Evolutionary conservation across 1,284 basidiomycete genomes (phyloP).

Genomic region (Schizophyllum amplum): DNA sequence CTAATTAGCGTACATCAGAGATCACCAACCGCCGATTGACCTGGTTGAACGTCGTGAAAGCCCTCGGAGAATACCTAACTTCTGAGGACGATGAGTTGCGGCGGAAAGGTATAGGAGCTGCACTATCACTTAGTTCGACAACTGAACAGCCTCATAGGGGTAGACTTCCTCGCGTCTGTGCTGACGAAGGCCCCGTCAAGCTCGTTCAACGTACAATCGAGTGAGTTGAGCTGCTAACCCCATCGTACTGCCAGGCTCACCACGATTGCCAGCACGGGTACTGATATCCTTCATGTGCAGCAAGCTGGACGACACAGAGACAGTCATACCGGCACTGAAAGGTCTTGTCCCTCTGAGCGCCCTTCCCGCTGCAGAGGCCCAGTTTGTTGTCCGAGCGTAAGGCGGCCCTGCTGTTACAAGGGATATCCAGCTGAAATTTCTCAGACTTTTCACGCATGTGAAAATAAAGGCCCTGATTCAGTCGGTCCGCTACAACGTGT

Average conservation of each 20-base stretch:
- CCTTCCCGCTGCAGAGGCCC: conserved; percentile 68
- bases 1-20: neutral
- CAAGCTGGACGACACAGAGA: conserved; percentile 82
- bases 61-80: conserved; percentile 81
- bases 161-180: conserved; percentile 64
- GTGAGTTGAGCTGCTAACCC: conserved; percentile 21
- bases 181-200: conserved; percentile 45
- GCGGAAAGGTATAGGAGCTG: conserved; percentile 70
- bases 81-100: conserved; percentile 76
- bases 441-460: conserved; percentile 72
- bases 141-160: conserved; percentile 40
- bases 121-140: neutral
- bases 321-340: conserved; percentile 68
- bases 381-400: conserved; percentile 63
- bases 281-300: conserved; percentile 78
- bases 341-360: conserved; percentile 66
- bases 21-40: conserved; percentile 22
- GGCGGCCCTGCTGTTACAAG: conserved; percentile 19
- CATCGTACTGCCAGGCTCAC: conserved; percentile 2
- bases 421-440: neutral
- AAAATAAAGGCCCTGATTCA: conserved; percentile 80
- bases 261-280: conserved; percentile 54
- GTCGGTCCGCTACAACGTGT: conserved; percentile 76
- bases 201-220: conserved; percentile 75
- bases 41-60: conserved; percentile 82